Conservation (phyloP, 2,329 filamentous ascomycete species). For the Keithomyces neogunnii region DNA sequence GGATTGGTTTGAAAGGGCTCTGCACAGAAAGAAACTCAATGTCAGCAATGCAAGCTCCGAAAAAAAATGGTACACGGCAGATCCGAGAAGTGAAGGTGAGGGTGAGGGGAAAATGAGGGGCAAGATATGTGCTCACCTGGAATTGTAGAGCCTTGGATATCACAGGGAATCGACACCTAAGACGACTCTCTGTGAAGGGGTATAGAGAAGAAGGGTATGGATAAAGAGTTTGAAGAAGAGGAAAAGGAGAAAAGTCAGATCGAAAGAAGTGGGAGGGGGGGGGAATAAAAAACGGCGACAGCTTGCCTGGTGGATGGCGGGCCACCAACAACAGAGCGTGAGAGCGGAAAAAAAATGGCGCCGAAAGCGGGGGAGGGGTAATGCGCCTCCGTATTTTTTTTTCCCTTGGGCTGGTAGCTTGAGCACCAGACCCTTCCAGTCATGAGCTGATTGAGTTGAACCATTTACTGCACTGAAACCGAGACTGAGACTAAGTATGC, state of each 20-base stretch:
- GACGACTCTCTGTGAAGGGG: slow-evolving; percentile 4
- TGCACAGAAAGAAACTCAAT: not conserved
- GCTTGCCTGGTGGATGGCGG: not conserved
- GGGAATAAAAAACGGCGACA: slow-evolving; percentile 5
- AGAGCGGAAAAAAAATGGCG: slow-evolving; percentile 17
- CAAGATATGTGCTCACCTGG: slow-evolving; percentile 2
- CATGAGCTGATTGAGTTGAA: too few relatives aligned
- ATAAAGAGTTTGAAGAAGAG: not conserved
- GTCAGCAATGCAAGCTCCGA: slow-evolving; percentile 7
- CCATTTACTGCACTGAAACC: too few relatives aligned
- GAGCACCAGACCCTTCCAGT: too few relatives aligned
- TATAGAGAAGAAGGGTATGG: not conserved
- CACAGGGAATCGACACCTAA: slow-evolving; percentile 6
- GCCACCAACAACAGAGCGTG: slow-evolving; percentile 7
- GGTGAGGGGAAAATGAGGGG: slow-evolving; percentile 9
- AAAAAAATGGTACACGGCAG: not conserved
- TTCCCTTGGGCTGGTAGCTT: too few relatives aligned
- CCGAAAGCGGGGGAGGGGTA: slow-evolving; percentile 25
- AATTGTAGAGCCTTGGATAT: slow-evolving; percentile 8
- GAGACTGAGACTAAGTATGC: too few relatives aligned
- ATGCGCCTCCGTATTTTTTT: too few relatives aligned
- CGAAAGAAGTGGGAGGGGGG: slow-evolving; percentile 14
- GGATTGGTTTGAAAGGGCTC: slow-evolving; percentile 3
- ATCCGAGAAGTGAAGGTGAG: not conserved
- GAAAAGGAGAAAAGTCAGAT: slow-evolving; percentile 11